phyloP scores from a whole-genome alignment of 352 stramenopile species.

The Phytophthora citrophthora region DNA sequence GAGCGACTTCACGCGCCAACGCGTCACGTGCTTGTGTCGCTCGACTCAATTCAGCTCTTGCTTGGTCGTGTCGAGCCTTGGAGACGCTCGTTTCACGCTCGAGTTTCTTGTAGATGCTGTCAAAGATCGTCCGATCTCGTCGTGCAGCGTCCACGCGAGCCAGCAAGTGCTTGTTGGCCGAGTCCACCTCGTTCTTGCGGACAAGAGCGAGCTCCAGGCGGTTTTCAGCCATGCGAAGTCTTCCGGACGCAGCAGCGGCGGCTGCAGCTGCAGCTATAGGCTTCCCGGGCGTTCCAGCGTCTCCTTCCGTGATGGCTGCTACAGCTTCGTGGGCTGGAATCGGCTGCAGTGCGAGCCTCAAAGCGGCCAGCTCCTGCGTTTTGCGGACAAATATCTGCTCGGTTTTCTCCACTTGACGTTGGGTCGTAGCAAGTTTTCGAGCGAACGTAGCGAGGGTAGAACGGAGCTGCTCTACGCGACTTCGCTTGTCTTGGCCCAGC shows the following conservation, averaged over 20 bases:
- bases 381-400: slow-evolving; percentile 57
- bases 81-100: slow-evolving; percentile 72
- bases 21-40: slow-evolving; percentile 52
- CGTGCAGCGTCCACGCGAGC: slow-evolving; percentile 74
- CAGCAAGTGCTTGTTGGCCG: slow-evolving; percentile 80
- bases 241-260: slow-evolving; percentile 50
- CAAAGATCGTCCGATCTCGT: slow-evolving; percentile 77
- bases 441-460: slow-evolving; percentile 52
- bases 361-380: slow-evolving; percentile 50
- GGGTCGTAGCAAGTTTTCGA: slow-evolving; percentile 55
- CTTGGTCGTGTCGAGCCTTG: slow-evolving; percentile 55
- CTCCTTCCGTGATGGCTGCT: slow-evolving; percentile 14
- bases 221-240: slow-evolving; percentile 71
- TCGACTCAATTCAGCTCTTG: slow-evolving; percentile 47
- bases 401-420: slow-evolving; percentile 48
- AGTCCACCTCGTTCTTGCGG: slow-evolving; percentile 85
- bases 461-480: slow-evolving; percentile 62
- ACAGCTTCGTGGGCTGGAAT: slow-evolving; percentile 23
- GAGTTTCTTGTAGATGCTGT: slow-evolving; percentile 88
- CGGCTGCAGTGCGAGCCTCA: slow-evolving; percentile 39
- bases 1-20: slow-evolving; percentile 52
- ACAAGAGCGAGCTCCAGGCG: slow-evolving; percentile 76
- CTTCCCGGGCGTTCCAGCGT: slow-evolving; percentile 28
- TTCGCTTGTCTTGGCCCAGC: slow-evolving; percentile 58
- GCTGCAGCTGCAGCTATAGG: slow-evolving; percentile 36